Percentiles rank a stretch among this genome's conserved stretches.
phyloP scores from a whole-genome alignment of 495 filamentous ascomycete genomes.

The Cercophora sp. region DNA sequence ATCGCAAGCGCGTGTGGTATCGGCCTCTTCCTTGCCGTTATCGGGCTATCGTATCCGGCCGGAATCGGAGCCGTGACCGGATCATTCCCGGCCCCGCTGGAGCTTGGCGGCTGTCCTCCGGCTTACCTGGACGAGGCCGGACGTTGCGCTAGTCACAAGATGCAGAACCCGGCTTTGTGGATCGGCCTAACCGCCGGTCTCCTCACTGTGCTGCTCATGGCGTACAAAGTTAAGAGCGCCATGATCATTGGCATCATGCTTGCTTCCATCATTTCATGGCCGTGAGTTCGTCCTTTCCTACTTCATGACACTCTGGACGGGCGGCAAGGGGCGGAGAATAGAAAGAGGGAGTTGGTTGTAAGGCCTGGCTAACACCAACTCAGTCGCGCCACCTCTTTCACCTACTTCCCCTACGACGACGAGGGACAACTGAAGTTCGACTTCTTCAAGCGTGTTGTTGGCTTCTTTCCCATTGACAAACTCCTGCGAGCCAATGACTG shows the following conservation, averaged over 20 bases:
- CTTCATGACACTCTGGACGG: no score
- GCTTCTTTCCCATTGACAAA: slow-evolving; percentile 2
- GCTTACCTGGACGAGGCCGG: slow-evolving; percentile 8
- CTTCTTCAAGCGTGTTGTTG: slow-evolving; percentile 57
- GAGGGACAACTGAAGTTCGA: slow-evolving; percentile 59
- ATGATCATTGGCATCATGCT: slow-evolving; percentile 69
- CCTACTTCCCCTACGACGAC: slow-evolving; percentile 65
- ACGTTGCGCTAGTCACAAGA: slow-evolving; percentile 7
- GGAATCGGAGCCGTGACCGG: slow-evolving; percentile 68
- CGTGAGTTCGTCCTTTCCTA: slow-evolving; percentile 31
- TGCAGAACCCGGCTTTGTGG: slow-evolving; percentile 49
- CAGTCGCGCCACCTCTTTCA: slow-evolving; percentile 62
- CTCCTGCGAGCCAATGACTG: slow-evolving; percentile 3
- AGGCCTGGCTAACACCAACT: no score
- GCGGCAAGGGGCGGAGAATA: no score
- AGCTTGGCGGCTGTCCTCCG: slow-evolving; percentile 55
- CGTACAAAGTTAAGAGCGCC: slow-evolving; percentile 70
- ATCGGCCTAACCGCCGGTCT: slow-evolving; percentile 70
- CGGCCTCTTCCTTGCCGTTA: slow-evolving; percentile 68
- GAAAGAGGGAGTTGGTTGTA: no score
- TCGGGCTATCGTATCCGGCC: slow-evolving; percentile 65
- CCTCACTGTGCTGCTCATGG: slow-evolving; percentile 68
- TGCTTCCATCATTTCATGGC: slow-evolving; percentile 77
- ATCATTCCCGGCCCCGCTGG: slow-evolving; percentile 52
- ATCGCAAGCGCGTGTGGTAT: slow-evolving; percentile 73